Base-by-base conservation (phyloP, 2,329 filamentous ascomycete genomes). In the Penicillium sp. region DNA sequence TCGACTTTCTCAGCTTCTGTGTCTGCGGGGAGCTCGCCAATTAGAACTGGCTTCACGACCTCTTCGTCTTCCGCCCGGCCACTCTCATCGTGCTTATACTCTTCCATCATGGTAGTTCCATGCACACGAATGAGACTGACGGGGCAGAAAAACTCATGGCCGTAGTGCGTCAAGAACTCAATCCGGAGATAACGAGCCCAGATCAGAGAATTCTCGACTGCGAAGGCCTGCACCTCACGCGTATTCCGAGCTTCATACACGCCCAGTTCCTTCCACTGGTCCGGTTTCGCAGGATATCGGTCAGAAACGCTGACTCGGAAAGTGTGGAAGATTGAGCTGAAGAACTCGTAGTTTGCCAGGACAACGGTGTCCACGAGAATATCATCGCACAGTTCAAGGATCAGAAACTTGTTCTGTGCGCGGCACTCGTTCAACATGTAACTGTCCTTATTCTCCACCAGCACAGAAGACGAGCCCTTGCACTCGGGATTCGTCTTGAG, bases 271-370 rank as follows among this genome's bases (percentile, higher is more conserved):
- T 86, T 89, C 93, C 93, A 98, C 60, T 93, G 89, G 43, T 95
- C 91, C 48, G 82, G 71, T 70, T 96, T 97, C 46, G 93, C 88
- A 0, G 93, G 93, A 69, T 96, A 97, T 49, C 89, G 84, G 72
- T 97, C 93, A 50, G 91, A 95, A 42, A 96, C 92, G 66, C 89
- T 95, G 59, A 97, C 83, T 44, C 88, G 81, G 68, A 98, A 96
- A 42, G 85, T 87, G 46, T 90, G 86, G 61, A 97, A 88, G 80
- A 95, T 96, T 66, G 90, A 96, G 47, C 90, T 95, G 76, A 98
- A 98, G 75, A 98, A 98, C 69, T 98, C 93, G 62, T 95, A 98
- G 68, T 98, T 98, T 54, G 92, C 93, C 46, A 98, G 78, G n/a
- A 97, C 93, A 35, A 98, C 79, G 0, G 93, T 98, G 66, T 98